Base-by-base conservation (phyloP, 2,329 filamentous ascomycete species). In the Corynespora cassiicola region DNA sequence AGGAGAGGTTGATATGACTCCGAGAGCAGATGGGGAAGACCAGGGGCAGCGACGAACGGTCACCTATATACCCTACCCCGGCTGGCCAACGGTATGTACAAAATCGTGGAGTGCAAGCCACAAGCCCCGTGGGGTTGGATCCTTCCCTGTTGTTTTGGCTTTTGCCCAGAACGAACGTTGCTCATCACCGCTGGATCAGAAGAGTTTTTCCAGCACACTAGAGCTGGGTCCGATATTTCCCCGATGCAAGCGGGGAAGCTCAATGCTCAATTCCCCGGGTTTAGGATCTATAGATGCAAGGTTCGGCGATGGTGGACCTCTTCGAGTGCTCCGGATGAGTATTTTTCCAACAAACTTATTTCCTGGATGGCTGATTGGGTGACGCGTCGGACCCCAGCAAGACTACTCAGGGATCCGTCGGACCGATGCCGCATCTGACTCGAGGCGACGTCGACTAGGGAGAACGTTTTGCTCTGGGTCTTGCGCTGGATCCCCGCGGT, bases 81-180 rank as follows among this genome's bases (percentile, higher is more conserved):
- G 28, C 18, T 23, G 11, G 18, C 15, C 4, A 8, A 24, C 30
- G 18, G 25, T 43, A 39, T 43, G n/a, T 20, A 39, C 34, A 32
- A 31, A 45, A 41, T 44, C 42, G 43, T 46, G 46, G 50, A 54
- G 50, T 52, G 42, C 27, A 49, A 51, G 52, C 48, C 48, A 52
- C 47, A 45, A 49, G 39, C 40, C 36, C 47, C 47, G 32, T 45
- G 54, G 52, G 46, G 47, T 31, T 33, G 31, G 38, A 26, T 36
- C 31, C 34, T 42, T 22, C 7, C 17, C 15, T 11, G 31, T 31
- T 31, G 15, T 33, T 19, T 24, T 28, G 41, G 27, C 24, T 32
- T 45, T 41, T 43, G 42, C 31, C 34, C 31, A 24, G 32, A 21
- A 24, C 8, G 5, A n/a, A n/a, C n/a, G n/a, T n/a, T n/a, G n/a